Evolutionary conservation across 1,139 yeast genomes (phyloP).

Genomic region (Candida albicans): DNA sequence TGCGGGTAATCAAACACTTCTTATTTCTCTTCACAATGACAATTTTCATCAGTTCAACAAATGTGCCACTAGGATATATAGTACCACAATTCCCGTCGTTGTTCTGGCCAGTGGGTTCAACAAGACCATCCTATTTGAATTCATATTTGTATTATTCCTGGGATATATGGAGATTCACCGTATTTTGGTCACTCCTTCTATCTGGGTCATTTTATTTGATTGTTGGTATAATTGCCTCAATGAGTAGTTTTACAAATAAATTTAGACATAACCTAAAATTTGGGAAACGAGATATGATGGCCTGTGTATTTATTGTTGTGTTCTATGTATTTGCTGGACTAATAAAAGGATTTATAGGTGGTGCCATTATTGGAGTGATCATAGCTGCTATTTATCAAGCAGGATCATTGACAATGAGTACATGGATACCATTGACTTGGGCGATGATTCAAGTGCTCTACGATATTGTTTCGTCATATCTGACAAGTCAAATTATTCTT

Average conservation of each 20-base stretch:
- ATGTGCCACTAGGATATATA: slow-evolving; percentile 76
- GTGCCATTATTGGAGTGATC: slow-evolving; percentile 72
- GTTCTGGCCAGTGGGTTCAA: slow-evolving; percentile 64
- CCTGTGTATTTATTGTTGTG: slow-evolving; percentile 37
- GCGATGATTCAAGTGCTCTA: slow-evolving; percentile 66
- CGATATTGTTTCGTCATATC: slow-evolving; percentile 65
- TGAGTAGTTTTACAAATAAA: slow-evolving; percentile 30
- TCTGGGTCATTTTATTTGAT: slow-evolving; percentile 61
- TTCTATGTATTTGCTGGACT: slow-evolving; percentile 56
- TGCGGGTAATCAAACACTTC: no score
- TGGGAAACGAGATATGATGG: slow-evolving; percentile 12
- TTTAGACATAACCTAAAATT: slow-evolving; percentile 20
- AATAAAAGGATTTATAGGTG: slow-evolving; percentile 65
- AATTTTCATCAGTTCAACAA: slow-evolving; percentile 37
- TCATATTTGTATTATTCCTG: slow-evolving; percentile 64
- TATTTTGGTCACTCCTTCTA: slow-evolving; percentile 76
- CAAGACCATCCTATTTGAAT: slow-evolving; percentile 40
- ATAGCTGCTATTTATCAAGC: slow-evolving; percentile 67
- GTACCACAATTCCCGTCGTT: slow-evolving; percentile 82
- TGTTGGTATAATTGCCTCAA: slow-evolving; percentile 65
- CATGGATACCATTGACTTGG: slow-evolving; percentile 92
- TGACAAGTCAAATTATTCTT: slow-evolving; percentile 39
- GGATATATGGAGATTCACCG: slow-evolving; percentile 86
- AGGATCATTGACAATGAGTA: slow-evolving; percentile 79
- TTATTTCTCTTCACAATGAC: slow-evolving; percentile 8